Evolutionary conservation across 495 filamentous ascomycete species (phyloP).

Genomic region (Jackrogersella multiformis): DNA sequence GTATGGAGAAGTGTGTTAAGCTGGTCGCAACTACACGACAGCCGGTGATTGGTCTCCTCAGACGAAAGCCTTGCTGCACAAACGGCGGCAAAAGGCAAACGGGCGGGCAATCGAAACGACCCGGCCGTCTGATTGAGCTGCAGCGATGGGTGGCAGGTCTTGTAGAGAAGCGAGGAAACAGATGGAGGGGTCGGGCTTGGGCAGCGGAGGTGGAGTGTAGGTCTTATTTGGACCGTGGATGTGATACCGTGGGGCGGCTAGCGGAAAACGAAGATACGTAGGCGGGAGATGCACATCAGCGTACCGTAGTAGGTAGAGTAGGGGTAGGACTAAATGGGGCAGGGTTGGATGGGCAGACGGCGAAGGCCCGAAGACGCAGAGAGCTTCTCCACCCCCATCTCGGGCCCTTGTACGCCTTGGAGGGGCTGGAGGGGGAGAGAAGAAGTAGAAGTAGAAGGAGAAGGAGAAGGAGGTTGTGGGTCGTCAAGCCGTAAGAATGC

Average conservation of each 20-base stretch:
- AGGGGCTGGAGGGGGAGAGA: constrained; percentile 16
- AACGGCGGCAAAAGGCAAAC: constrained; percentile 43
- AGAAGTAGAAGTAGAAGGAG: constrained; percentile 4
- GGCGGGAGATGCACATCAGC: constrained; percentile 45
- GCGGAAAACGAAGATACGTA: constrained; percentile 44
- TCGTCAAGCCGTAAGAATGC: constrained; percentile 18
- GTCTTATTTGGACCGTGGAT: constrained; percentile 49
- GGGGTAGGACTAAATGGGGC: constrained; percentile 45
- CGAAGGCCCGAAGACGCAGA: constrained; percentile 43
- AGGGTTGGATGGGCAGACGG: constrained; percentile 44
- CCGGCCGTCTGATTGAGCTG: constrained; percentile 44
- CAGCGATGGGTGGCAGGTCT: constrained; percentile 44
- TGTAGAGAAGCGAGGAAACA: constrained; percentile 42
- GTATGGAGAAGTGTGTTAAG: constrained; percentile 39
- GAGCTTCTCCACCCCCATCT: constrained; percentile 45
- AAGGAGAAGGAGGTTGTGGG: constrained; percentile 26
- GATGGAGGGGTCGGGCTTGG: constrained; percentile 48
- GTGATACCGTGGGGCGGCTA: constrained; percentile 50
- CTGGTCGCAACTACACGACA: constrained; percentile 28
- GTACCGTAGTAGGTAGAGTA: constrained; percentile 41
- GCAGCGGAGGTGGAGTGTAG: constrained; percentile 50
- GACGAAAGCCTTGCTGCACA: constrained; percentile 36
- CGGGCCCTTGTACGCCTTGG: constrained; percentile 32
- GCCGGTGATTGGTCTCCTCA: constrained; percentile 38
- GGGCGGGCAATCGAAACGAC: constrained; percentile 42